Percentiles rank a stretch among this genome's conserved stretches.
Evolutionary conservation across 164 flowering plant genomes (phyloP).

Genomic region (Protea cynaroides): DNA sequence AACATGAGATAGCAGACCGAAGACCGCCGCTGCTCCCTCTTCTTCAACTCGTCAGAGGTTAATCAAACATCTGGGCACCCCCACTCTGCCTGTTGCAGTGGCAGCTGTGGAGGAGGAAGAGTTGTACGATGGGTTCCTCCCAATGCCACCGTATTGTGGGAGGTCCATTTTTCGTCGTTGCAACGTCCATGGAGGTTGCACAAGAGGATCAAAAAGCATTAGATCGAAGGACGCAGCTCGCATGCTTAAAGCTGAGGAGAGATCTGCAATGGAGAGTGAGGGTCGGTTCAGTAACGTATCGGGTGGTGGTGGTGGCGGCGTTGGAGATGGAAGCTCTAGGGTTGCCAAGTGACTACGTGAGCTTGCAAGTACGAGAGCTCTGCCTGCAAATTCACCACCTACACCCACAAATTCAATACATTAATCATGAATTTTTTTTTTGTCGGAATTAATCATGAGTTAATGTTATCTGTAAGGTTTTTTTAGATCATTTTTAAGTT

Average conservation of each 20-base stretch:
- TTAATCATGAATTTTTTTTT: too few relatives aligned
- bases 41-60: too few relatives aligned
- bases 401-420: too few relatives aligned
- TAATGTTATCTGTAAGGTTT: too few relatives aligned
- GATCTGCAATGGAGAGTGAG: slow-evolving; percentile 38
- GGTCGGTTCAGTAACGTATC: slow-evolving; percentile 26
- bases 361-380: slow-evolving; percentile 66
- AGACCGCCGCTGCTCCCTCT: too few relatives aligned
- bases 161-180: slow-evolving; percentile 31
- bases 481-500: too few relatives aligned
- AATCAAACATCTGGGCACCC: too few relatives aligned
- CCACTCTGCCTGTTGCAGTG: neutral
- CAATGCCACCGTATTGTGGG: too few relatives aligned
- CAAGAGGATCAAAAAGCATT: slow-evolving; percentile 43
- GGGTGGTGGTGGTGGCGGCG: slow-evolving; percentile 39
- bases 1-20: too few relatives aligned
- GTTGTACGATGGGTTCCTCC: slow-evolving; percentile 18
- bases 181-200: slow-evolving; percentile 33
- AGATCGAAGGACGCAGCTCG: slow-evolving; percentile 40
- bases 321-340: slow-evolving; percentile 65
- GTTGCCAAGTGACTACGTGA: slow-evolving; percentile 60
- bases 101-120: neutral
- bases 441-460: too few relatives aligned
- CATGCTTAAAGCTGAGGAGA: slow-evolving; percentile 33
- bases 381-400: slow-evolving; percentile 73